Conservation (phyloP, 768 basidiomycete genomes). For the Tephrocybe sp. region DNA sequence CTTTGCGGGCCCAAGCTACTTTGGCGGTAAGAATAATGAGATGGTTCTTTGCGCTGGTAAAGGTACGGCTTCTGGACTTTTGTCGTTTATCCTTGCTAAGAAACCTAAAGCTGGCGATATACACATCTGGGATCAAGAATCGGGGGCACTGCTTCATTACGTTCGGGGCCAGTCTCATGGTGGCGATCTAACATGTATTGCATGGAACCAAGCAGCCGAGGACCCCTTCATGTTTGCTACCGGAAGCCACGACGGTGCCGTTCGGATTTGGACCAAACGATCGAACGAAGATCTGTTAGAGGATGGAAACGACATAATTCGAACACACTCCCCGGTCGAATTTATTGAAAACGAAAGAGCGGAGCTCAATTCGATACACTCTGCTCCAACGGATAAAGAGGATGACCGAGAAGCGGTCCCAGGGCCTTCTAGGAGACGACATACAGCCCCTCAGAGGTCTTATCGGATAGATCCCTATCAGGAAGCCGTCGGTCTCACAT, state of each 20-base stretch:
- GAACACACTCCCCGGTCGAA: conserved; percentile 19
- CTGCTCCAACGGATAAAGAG: conserved; percentile 5
- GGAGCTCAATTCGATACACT: conserved; percentile 4
- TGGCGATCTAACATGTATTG: conserved; percentile 76
- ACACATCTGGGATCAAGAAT: conserved; percentile 85
- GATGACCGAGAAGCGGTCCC: not conserved
- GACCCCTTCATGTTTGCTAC: conserved; percentile 75
- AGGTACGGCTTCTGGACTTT: conserved; percentile 34
- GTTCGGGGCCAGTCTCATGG: conserved; percentile 60
- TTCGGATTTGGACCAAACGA: conserved; percentile 68
- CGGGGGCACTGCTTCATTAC: conserved; percentile 67
- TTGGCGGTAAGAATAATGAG: conserved; percentile 78
- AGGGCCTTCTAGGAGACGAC: not conserved
- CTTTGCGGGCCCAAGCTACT: conserved; percentile 80
- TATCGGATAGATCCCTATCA: conserved; percentile 4
- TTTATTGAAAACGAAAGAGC: conserved; percentile 13
- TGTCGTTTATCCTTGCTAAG: not conserved
- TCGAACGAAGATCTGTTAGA: conserved; percentile 15
- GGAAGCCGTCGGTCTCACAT: conserved; percentile 4
- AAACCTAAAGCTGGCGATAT: conserved; percentile 64
- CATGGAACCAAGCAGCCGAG: conserved; percentile 70
- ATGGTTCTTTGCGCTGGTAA: conserved; percentile 77
- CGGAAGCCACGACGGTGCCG: conserved; percentile 73
- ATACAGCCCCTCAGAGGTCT: not conserved
- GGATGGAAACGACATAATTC: conserved; percentile 8